A percentile compares a stretch with the other conserved stretches of the same genome.
These are phyloP conservation scores for Saturnispora saitoi DNA, from an alignment of 805 yeast species.

Conservation along the genomic window DNA sequence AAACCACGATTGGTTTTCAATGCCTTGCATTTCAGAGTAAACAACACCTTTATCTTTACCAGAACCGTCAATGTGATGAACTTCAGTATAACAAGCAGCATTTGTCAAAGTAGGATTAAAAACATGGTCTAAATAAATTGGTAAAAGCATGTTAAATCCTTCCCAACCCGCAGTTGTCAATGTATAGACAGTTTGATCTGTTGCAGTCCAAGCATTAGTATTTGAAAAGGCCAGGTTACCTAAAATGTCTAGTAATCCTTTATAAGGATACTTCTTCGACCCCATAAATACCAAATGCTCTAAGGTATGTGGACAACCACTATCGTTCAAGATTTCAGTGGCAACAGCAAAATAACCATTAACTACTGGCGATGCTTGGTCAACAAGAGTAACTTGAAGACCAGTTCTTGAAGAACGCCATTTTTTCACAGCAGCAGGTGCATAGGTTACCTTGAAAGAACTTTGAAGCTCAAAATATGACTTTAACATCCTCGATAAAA, in stretches of 20 bases:
- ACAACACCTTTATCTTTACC: slow-evolving; percentile 95
- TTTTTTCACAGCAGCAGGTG: slow-evolving; percentile 61
- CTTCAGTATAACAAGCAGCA: slow-evolving; percentile 88
- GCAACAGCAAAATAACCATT: slow-evolving; percentile 95
- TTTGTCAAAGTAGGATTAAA: slow-evolving; percentile 80
- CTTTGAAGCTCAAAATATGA: slow-evolving; percentile 35
- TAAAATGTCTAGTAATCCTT: slow-evolving; percentile 79
- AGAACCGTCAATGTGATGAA: slow-evolving; percentile 85
- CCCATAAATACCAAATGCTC: slow-evolving; percentile 97
- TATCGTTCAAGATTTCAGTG: slow-evolving; percentile 78
- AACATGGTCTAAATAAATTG: slow-evolving; percentile 84
- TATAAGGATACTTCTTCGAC: slow-evolving; percentile 77
- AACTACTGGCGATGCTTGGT: slow-evolving; percentile 78
- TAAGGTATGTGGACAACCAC: slow-evolving; percentile 91
- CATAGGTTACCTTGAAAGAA: slow-evolving; percentile 60
- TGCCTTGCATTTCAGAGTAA: slow-evolving; percentile 93
- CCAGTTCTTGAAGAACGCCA: slow-evolving; percentile 80
- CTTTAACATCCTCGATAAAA: slow-evolving; percentile 12
- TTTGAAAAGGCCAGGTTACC: slow-evolving; percentile 78
- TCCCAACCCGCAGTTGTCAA: slow-evolving; percentile 93
- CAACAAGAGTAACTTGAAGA: slow-evolving; percentile 65
- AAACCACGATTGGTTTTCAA: slow-evolving; percentile 71
- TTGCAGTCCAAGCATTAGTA: slow-evolving; percentile 96
- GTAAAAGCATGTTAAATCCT: slow-evolving; percentile 76
- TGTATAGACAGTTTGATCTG: slow-evolving; percentile 92